Evolutionary conservation across 768 basidiomycete species (phyloP), one percentile per base, ranked within the genome.

Genomic region (Naganishia friedmannii): DNA sequence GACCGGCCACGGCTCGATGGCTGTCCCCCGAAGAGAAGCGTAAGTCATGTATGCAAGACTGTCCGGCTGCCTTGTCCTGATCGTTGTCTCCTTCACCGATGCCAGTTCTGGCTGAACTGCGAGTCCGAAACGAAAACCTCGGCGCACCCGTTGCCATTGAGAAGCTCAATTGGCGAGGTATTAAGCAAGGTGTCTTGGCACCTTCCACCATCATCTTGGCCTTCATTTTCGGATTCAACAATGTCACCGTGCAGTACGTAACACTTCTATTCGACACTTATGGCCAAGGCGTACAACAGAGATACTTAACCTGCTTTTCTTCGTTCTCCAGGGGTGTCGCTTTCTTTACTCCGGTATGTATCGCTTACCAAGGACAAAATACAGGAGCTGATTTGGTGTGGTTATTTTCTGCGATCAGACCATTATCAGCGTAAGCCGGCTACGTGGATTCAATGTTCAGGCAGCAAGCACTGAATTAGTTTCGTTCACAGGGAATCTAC

Each of bases 141-240:
- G 74, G 75, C 0, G 48, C 48, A 42, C 66, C 67, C 3, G 72
- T 71, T 2, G 74, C 73, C 23, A 55, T 77, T 57, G 78, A 79
- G 57, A 60, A 58, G 53, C 46, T 79, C 32, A 68, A 68, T 26
- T 65, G 31, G 29, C 71, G 68, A 58, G 68, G 67, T 0, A 28
- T 74, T 17, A 26, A 32, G 29, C 10, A 54, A 0, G 73, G 73
- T 15, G 46, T 74, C 45, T 63, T 66, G 13, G 66, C 71, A 29
- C 66, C 73, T 3, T 70, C 70, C 0, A 76, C 74, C 0, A 56
- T 76, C n/a, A 53, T 72, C 31, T 32, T 67, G 19, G 65, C 73
- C 2, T 69, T 74, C 15, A 74, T 75, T 55, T 77, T 77, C 74
- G 48, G 77, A 15, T 70, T 77, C 55, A 72, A 75, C 73, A 77